These are phyloP conservation scores for Pseudogymnoascus sp. DNA, from an alignment of 2,329 filamentous ascomycete genomes.

Conservation along the genomic window DNA sequence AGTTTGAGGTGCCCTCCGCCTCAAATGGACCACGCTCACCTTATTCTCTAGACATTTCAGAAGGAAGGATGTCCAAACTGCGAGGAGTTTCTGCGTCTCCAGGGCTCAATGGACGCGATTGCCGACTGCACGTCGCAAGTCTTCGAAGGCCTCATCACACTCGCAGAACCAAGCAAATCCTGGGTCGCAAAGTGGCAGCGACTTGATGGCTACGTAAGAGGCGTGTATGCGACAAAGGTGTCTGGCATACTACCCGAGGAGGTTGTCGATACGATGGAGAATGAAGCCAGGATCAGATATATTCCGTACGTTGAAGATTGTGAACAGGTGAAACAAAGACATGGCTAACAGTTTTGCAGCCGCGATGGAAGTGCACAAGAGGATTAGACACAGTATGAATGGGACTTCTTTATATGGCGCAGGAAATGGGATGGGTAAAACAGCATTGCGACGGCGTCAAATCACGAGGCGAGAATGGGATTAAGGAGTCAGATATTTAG, in stretches of 20 bases:
- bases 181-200: conserved; percentile 98
- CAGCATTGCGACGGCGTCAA: conserved; percentile 7
- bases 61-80: conserved; percentile 92
- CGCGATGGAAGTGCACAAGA: conserved; percentile 49
- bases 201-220: conserved; percentile 76
- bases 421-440: neutral
- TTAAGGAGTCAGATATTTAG: conserved; percentile 16
- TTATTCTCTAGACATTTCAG: conserved; percentile 61
- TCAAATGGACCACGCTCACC: conserved; percentile 10
- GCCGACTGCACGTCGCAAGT: conserved; percentile 92
- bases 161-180: conserved; percentile 71
- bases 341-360: conserved; percentile 29
- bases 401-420: conserved; percentile 6
- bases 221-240: conserved; percentile 92
- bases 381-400: conserved; percentile 22
- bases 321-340: neutral
- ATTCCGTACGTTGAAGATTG: conserved; percentile 42
- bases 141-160: conserved; percentile 83
- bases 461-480: conserved; percentile 18
- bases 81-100: conserved; percentile 81
- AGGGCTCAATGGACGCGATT: conserved; percentile 69
- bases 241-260: conserved; percentile 69
- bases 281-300: conserved; percentile 56
- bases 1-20: conserved; percentile 23
- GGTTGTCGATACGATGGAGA: conserved; percentile 50